These are phyloP conservation scores for Purpureocillium takamizusanense DNA, from an alignment of 2,329 filamentous ascomycete species.

Conservation along the genomic window DNA sequence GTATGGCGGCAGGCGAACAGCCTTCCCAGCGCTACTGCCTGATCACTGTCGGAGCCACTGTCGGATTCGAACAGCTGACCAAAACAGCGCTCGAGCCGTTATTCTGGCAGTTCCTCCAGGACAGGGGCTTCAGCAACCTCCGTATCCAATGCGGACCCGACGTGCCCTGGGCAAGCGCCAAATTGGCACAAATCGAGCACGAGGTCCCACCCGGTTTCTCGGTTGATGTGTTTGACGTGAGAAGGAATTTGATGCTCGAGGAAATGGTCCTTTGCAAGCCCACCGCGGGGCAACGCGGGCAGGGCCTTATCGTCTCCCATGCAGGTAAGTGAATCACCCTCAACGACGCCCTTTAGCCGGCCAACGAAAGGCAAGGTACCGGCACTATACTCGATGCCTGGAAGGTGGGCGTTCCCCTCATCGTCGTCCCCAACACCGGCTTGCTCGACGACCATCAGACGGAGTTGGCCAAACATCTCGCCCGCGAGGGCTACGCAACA, in stretches of 20 bases:
- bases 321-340: conserved; percentile 53
- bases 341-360: too few relatives aligned
- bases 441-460: conserved; percentile 87
- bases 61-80: conserved; percentile 68
- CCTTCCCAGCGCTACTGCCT: conserved; percentile 48
- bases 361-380: conserved; percentile 51
- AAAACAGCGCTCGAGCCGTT: conserved; percentile 49
- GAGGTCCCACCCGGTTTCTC: conserved; percentile 15
- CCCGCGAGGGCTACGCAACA: conserved; percentile 67
- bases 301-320: conserved; percentile 79
- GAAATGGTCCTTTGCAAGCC: conserved; percentile 47
- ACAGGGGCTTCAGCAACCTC: conserved; percentile 59
- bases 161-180: conserved; percentile 26
- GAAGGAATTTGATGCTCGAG: conserved; percentile 24
- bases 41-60: conserved; percentile 87
- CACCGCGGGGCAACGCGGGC: conserved; percentile 33
- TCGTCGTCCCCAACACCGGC: conserved; percentile 78
- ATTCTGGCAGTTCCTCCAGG: conserved; percentile 54
- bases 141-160: conserved; percentile 74
- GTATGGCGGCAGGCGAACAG: conserved; percentile 4
- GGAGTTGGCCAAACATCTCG: conserved; percentile 72
- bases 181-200: conserved; percentile 10
- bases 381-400: conserved; percentile 83
- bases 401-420: conserved; percentile 62
- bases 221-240: conserved; percentile 21